These are phyloP conservation scores for Fusarium algeriense DNA, from an alignment of 2,329 filamentous ascomycete genomes.

Conservation along the genomic window DNA sequence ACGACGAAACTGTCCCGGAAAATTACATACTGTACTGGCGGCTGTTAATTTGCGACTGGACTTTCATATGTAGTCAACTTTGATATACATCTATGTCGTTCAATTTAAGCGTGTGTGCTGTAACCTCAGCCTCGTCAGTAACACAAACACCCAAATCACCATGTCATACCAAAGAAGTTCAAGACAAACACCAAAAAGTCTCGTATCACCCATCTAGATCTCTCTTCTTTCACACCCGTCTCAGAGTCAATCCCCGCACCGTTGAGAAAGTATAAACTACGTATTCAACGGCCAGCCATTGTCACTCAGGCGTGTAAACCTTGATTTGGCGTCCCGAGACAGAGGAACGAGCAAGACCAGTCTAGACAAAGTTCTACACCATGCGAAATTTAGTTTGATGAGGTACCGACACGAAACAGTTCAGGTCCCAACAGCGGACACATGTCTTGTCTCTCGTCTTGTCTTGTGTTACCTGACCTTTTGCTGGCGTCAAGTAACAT, in stretches of 20 bases:
- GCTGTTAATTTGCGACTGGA: neutral
- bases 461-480: slow-evolving; percentile 8
- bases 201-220: slow-evolving; percentile 23
- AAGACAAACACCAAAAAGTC: neutral
- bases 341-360: slow-evolving; percentile 3
- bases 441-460: slow-evolving; percentile 5
- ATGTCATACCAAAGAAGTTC: neutral
- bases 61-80: neutral
- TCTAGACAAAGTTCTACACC: slow-evolving; percentile 1
- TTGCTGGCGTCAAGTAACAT: neutral
- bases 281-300: slow-evolving; percentile 2
- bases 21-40: neutral
- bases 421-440: neutral
- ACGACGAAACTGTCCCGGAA: neutral
- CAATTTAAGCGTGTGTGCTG: neutral
- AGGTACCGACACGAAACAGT: slow-evolving; percentile 1
- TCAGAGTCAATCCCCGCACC: slow-evolving; percentile 14
- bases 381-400: neutral
- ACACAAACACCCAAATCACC: neutral
- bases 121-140: slow-evolving; percentile 5
- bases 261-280: neutral
- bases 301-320: slow-evolving; percentile 4
- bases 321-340: neutral
- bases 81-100: neutral
- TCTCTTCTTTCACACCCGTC: slow-evolving; percentile 21